These are phyloP conservation scores for Penicillium daleae DNA, from an alignment of 495 filamentous ascomycete species.

Conservation along the genomic window DNA sequence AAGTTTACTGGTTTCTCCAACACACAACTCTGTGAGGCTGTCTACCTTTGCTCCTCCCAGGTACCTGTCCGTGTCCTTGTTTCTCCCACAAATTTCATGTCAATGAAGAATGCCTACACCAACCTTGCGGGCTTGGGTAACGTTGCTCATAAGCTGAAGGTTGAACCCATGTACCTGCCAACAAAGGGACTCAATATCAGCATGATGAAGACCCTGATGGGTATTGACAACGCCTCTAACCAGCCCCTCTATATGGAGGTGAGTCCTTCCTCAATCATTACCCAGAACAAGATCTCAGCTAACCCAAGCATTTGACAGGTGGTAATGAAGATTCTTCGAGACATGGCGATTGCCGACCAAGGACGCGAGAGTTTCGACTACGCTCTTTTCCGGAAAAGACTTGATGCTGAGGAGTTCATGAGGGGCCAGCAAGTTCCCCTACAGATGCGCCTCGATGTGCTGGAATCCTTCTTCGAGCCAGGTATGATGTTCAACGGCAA, in stretches of 20 bases:
- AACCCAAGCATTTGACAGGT: slow-evolving; percentile 10
- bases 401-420: slow-evolving; percentile 28
- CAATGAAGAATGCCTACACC: slow-evolving; percentile 41
- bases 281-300: not conserved
- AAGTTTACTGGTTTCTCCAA: slow-evolving; percentile 55
- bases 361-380: slow-evolving; percentile 55
- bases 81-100: slow-evolving; percentile 59
- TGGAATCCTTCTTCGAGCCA: slow-evolving; percentile 49
- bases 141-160: slow-evolving; percentile 13
- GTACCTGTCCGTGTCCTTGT: slow-evolving; percentile 67
- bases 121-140: slow-evolving; percentile 28
- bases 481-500: slow-evolving; percentile 18
- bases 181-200: slow-evolving; percentile 62
- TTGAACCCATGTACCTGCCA: slow-evolving; percentile 59
- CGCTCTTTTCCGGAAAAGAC: slow-evolving; percentile 38
- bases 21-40: slow-evolving; percentile 64
- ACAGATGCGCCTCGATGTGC: slow-evolving; percentile 42
- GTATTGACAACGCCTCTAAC: slow-evolving; percentile 46
- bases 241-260: slow-evolving; percentile 63
- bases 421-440: slow-evolving; percentile 30
- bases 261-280: slow-evolving; percentile 20
- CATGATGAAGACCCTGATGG: slow-evolving; percentile 73
- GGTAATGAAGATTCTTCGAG: slow-evolving; percentile 53
- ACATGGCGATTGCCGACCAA: slow-evolving; percentile 57
- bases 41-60: slow-evolving; percentile 57